Evolutionary conservation across 2,329 filamentous ascomycete genomes (phyloP), one percentile per base, ranked within the genome.

Genomic region (Sporothrix pallida): DNA sequence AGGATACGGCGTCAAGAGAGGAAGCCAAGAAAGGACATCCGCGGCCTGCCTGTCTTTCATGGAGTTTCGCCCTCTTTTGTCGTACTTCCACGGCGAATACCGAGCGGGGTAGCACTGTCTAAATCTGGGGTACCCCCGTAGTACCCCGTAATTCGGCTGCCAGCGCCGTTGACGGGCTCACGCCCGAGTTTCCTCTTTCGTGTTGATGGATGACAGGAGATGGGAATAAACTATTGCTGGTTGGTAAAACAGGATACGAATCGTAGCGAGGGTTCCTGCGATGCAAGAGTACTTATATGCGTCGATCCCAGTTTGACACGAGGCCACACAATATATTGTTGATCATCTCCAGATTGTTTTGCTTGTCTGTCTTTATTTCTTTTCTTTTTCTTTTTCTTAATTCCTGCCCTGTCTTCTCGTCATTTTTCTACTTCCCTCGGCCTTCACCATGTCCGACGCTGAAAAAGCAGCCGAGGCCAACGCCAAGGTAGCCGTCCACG

Each of bases 391-490:
- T 9, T 6, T 20, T 17, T 54, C 2, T 31, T 31, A 31, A 31
- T 31, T 31, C 5, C 31, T 31, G 31, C 5, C 31, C 31, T 31
- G 31, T 5, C 31, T 31, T 31, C n/a, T 31, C 31, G 31, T 31
- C 31, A 31, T 3, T 37, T 37, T 37, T 5, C 31, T 37, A 37
- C 31, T 37, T 37, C 31, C 31, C 31, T 37, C 31, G 31, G 31
- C 31, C 31, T 37, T 37, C 31, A 37, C 31, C 31, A 37, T 37
- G 31, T 37, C 31, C 31, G 31, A 37, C 50, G 17, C 76, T 86
- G 86, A 87, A 79, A 86, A 82, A 76, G 86, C 84, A 42, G 83
- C 87, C 54, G 82, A 82, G 79, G 80, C 79, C 50, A 82, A 81
- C 72, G 81, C 84, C 67, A 81, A 81, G 10, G 83, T 86, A 62